Conservation (phyloP, 768 basidiomycete species). For the Leucosporidium yakuticum region DNA sequence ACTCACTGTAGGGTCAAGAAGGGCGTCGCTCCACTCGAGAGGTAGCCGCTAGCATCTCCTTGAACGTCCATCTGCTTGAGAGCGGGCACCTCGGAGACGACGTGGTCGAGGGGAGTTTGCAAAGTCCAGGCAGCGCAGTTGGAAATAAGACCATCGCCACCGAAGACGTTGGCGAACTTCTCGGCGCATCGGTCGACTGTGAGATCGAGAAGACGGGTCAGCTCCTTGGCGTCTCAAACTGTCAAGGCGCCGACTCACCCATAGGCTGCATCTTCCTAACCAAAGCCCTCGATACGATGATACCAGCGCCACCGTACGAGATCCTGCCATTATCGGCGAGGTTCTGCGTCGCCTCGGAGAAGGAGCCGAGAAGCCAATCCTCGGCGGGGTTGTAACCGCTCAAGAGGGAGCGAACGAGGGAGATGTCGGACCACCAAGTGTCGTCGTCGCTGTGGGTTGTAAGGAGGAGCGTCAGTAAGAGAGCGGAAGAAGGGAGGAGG, state of each 20-base stretch:
- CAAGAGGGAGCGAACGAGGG: background rate
- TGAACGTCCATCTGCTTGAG: slow-evolving; percentile 28
- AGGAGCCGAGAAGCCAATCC: slow-evolving; percentile 17
- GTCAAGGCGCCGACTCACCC: background rate
- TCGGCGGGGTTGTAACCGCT: slow-evolving; percentile 11
- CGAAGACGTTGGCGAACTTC: slow-evolving; percentile 12
- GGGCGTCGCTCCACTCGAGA: slow-evolving; percentile 9
- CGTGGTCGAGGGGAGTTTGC: slow-evolving; percentile 7
- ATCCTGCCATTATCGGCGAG: slow-evolving; percentile 23
- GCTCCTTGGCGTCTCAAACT: background rate
- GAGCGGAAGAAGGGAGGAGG: background rate
- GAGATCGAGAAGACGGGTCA: background rate
- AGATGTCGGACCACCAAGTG: slow-evolving; percentile 22
- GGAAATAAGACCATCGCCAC: slow-evolving; percentile 26
- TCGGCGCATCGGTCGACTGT: slow-evolving; percentile 16
- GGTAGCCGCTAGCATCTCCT: slow-evolving; percentile 25
- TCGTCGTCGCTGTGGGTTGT: slow-evolving; percentile 19
- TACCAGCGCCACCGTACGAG: slow-evolving; percentile 25
- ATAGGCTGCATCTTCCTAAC: slow-evolving; percentile 28
- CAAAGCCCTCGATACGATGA: slow-evolving; percentile 14
- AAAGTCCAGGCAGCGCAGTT: slow-evolving; percentile 20
- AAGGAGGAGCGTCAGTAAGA: background rate
- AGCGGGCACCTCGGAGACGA: slow-evolving; percentile 18
- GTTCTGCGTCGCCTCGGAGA: slow-evolving; percentile 19
- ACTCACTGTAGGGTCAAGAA: slow-evolving; percentile 24